A percentile compares a stretch with the other conserved stretches of the same genome.
These are phyloP conservation scores for Fusarium pseudonygamai DNA, from an alignment of 2,329 filamentous ascomycete genomes.

Conservation along the genomic window DNA sequence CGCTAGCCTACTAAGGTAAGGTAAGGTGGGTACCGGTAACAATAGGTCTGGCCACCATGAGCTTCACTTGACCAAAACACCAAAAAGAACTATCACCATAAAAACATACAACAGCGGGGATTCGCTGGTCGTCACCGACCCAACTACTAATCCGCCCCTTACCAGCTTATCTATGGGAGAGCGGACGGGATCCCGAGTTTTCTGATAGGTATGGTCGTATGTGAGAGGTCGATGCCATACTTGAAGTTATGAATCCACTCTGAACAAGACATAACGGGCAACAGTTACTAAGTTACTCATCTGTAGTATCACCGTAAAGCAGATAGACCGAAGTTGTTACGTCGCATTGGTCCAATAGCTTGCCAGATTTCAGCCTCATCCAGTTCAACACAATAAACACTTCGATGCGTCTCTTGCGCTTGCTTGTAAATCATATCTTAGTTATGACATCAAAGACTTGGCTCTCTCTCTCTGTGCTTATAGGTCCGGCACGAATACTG, in stretches of 20 bases:
- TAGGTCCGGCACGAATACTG: too few species aligned
- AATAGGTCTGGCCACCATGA: neutral
- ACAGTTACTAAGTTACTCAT: neutral
- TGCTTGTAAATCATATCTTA: neutral
- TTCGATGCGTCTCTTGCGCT: neutral
- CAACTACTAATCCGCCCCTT: neutral
- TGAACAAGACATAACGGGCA: neutral
- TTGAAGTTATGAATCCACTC: rapidly evolving
- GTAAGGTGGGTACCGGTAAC: neutral
- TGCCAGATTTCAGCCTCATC: neutral
- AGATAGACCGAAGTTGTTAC: too few species aligned
- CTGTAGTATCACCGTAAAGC: neutral
- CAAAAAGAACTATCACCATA: neutral
- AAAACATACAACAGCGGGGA: neutral
- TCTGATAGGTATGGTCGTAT: neutral
- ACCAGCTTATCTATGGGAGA: neutral
- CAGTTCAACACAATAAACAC: neutral
- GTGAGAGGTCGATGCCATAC: rapidly evolving
- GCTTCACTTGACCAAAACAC: neutral
- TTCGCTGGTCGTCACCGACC: neutral
- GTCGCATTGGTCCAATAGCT: neutral
- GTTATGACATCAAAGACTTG: too few species aligned
- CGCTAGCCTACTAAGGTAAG: too few species aligned
- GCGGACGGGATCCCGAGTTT: neutral
- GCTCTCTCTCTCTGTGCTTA: neutral